Evolutionary conservation across 1,139 yeast species (phyloP), one percentile per base, ranked within the genome.

Genomic region (Candida sojae): DNA sequence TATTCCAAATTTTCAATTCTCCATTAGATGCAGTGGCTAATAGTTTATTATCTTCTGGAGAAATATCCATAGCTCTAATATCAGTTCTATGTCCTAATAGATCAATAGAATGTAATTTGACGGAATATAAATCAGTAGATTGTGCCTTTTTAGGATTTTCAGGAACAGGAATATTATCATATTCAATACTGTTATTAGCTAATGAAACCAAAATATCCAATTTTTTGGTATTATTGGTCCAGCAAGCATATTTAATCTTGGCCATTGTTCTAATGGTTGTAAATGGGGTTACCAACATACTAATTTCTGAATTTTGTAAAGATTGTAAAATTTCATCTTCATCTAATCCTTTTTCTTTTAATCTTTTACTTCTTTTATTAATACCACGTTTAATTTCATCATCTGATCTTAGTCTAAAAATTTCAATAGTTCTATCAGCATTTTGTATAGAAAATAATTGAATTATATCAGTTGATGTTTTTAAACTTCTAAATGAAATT

Each of bases 11-110:
- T 62, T 93, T 95, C 52, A 93, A 70, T 56, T 82, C 81, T 9
- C 98, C 97, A 60, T 91, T 90, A 1, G 97, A 87, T 0, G 96
- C 97, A 4, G 97, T 86, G 2, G 93, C 96, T 42, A 92, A 71
- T 54, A 93, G 71, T 61, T 83, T 84, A 61, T 86, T 83, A 67
- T 92, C 97, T 64, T 90, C 96, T 41, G 84, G 81, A 44, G 96
- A 86, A 36, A 95, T 75, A 55, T 91, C 92, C 63, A 89, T 72
- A 5, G 96, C 80, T 60, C 99, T 79, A 33, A 93, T 79, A 64
- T 95, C 99, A 4, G 89, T 82, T 63, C 97, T 82, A 62, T 92
- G 97, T 26, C 99, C 99, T 44, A 82, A 79, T 42, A 83, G 68
- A 43, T 91, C 97, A 33, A 93, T 75, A 1, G 84, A 67, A 59